Conservation (phyloP, 2,329 filamentous ascomycete species). For the Apiospora saccharicola region DNA sequence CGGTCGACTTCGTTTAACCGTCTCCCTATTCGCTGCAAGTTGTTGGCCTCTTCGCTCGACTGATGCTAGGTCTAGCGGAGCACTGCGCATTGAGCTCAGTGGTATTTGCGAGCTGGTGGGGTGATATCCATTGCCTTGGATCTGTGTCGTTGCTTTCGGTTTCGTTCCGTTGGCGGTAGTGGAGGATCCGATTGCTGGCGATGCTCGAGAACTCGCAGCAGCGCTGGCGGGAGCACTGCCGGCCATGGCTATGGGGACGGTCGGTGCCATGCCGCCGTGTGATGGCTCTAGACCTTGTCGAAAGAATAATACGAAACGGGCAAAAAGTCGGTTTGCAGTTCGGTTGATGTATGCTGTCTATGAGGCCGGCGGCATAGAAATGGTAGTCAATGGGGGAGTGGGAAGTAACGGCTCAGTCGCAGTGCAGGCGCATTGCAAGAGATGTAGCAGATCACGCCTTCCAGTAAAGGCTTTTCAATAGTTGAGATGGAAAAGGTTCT, state of each 20-base stretch:
- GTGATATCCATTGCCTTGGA: constrained; percentile 62
- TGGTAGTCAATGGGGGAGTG: not conserved
- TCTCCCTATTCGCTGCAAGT: constrained; percentile 77
- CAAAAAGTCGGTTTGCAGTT: not conserved
- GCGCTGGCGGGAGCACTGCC: constrained; percentile 19
- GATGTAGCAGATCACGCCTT: constrained; percentile 6
- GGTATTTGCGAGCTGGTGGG: constrained; percentile 58
- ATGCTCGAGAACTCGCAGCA: constrained; percentile 19
- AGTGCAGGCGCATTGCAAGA: constrained; percentile 23
- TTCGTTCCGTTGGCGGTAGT: not conserved
- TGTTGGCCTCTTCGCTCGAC: constrained; percentile 93
- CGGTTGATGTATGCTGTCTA: not conserved
- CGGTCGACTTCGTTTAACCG: constrained; percentile 78
- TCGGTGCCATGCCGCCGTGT: constrained; percentile 21
- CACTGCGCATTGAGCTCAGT: constrained; percentile 63
- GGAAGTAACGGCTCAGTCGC: constrained; percentile 13
- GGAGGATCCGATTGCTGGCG: constrained; percentile 3
- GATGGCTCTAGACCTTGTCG: constrained; percentile 7
- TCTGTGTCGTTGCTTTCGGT: constrained; percentile 43
- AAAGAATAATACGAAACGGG: not conserved
- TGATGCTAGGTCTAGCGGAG: constrained; percentile 81
- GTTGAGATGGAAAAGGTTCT: not conserved
- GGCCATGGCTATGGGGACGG: constrained; percentile 17
- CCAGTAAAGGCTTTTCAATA: not conserved
- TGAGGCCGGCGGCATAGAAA: not conserved